A percentile compares a stretch with the other conserved stretches of the same genome.
Conservation (phyloP, 2,329 filamentous ascomycete species). For the Tolypocladium amazonense region DNA sequence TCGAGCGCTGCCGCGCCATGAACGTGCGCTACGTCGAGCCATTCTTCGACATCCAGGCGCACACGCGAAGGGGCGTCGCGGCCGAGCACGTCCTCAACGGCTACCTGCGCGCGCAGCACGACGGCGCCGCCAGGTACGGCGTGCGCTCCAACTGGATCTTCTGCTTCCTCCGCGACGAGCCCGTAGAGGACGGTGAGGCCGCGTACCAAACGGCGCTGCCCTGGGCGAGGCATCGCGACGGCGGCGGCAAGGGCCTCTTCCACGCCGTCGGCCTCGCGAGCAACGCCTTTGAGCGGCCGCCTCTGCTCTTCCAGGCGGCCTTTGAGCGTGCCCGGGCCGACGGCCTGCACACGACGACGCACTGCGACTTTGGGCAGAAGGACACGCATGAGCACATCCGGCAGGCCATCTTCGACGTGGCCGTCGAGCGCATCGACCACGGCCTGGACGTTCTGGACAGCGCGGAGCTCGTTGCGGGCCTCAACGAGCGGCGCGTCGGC, state of each 20-base stretch:
- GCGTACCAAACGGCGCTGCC: slow-evolving; percentile 36
- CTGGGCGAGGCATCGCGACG: slow-evolving; percentile 18
- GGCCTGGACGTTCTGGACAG: slow-evolving; percentile 55
- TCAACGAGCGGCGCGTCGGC: slow-evolving; percentile 45
- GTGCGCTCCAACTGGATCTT: slow-evolving; percentile 56
- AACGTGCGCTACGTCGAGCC: slow-evolving; percentile 62
- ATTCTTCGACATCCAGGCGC: slow-evolving; percentile 71
- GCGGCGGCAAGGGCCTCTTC: slow-evolving; percentile 23
- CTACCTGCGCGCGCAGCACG: slow-evolving; percentile 45
- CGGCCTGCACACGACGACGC: slow-evolving; percentile 34
- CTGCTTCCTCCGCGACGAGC: slow-evolving; percentile 61
- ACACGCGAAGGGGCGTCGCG: slow-evolving; percentile 48
- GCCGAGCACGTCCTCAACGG: slow-evolving; percentile 53
- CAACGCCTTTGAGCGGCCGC: slow-evolving; percentile 34
- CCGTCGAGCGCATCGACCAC: slow-evolving; percentile 60
- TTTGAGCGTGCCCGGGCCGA: slow-evolving; percentile 25
- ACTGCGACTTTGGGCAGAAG: slow-evolving; percentile 40
- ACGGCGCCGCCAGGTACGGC: slow-evolving; percentile 49
- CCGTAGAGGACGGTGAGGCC: slow-evolving; percentile 58
- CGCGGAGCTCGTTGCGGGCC: slow-evolving; percentile 39
- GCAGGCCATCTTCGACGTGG: slow-evolving; percentile 48
- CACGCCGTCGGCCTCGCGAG: slow-evolving; percentile 35
- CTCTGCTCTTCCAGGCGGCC: slow-evolving; percentile 29
- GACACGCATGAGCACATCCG: slow-evolving; percentile 41
- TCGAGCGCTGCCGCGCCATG: slow-evolving; percentile 48